These are phyloP conservation scores for Paraconiothyrium brasiliense DNA, from an alignment of 2,329 filamentous ascomycete genomes.

Conservation along the genomic window DNA sequence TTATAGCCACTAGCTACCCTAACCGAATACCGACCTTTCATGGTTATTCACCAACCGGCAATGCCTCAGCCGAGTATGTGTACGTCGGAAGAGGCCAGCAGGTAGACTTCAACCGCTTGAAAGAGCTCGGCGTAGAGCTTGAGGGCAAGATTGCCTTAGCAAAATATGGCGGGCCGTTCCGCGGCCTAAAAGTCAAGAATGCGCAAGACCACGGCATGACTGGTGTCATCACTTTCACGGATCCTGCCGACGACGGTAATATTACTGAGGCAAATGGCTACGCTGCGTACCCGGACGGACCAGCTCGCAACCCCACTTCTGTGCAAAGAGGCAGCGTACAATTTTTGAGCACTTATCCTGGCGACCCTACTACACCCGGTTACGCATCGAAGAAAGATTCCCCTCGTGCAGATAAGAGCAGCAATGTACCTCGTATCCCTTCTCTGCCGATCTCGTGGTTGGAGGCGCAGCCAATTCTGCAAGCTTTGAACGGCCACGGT, in stretches of 20 bases:
- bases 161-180: conserved; percentile 57
- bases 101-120: conserved; percentile 57
- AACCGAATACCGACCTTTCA: conserved; percentile 58
- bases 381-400: conserved; percentile 86
- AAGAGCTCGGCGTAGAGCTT: conserved; percentile 53
- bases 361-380: conserved; percentile 57
- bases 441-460: conserved; percentile 86
- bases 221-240: conserved; percentile 57
- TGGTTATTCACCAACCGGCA: conserved; percentile 58
- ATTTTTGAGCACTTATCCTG: conserved; percentile 69
- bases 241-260: conserved; percentile 58
- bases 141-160: conserved; percentile 60
- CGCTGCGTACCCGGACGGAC: conserved; percentile 53
- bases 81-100: conserved; percentile 56
- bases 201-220: conserved; percentile 57
- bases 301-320: conserved; percentile 56
- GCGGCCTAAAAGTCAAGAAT: conserved; percentile 60
- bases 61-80: conserved; percentile 58
- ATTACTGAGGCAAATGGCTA: conserved; percentile 58
- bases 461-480: conserved; percentile 82
- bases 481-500: conserved; percentile 83
- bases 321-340: conserved; percentile 59
- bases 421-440: conserved; percentile 77
- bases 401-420: conserved; percentile 72
- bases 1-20: conserved; percentile 42